phyloP scores from a whole-genome alignment of 805 yeast genomes.

The Priceomyces castillae region DNA sequence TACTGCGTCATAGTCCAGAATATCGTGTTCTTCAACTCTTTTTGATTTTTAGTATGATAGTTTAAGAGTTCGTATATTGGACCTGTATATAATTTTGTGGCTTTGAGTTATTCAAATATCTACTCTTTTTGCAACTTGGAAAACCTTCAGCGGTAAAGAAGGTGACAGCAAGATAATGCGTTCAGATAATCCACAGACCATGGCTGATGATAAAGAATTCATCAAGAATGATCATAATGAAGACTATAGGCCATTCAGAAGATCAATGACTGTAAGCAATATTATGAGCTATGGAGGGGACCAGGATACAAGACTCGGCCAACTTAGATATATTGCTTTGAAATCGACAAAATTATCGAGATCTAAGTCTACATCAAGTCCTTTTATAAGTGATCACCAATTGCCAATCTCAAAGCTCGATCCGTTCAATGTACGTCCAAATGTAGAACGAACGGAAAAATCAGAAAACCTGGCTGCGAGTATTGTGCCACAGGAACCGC shows the following conservation, averaged over 20 bases:
- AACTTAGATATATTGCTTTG: not conserved
- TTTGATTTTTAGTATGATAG: too few relatives aligned
- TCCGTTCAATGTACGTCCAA: not conserved
- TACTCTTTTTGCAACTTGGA: not conserved
- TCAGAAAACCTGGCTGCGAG: not conserved
- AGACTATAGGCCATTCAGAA: not conserved
- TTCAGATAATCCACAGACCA: not conserved
- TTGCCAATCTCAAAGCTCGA: not conserved
- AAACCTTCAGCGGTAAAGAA: not conserved
- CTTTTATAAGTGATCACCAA: not conserved
- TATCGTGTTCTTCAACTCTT: too few relatives aligned
- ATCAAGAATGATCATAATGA: not conserved
- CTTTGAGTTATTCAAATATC: not conserved
- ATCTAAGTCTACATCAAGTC: conserved; percentile 3
- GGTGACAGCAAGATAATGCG: not conserved
- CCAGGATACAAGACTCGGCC: not conserved
- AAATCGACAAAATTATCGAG: conserved; percentile 1
- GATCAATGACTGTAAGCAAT: not conserved
- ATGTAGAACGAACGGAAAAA: not conserved
- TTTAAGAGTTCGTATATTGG: not conserved
- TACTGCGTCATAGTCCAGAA: not conserved
- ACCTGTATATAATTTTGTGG: conserved; percentile 3
- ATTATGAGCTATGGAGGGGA: not conserved
- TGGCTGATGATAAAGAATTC: not conserved
- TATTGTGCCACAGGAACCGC: not conserved